Base-by-base conservation (phyloP, 371 early-diverging fungal genomes). In the Phascolomyces articulosus region DNA sequence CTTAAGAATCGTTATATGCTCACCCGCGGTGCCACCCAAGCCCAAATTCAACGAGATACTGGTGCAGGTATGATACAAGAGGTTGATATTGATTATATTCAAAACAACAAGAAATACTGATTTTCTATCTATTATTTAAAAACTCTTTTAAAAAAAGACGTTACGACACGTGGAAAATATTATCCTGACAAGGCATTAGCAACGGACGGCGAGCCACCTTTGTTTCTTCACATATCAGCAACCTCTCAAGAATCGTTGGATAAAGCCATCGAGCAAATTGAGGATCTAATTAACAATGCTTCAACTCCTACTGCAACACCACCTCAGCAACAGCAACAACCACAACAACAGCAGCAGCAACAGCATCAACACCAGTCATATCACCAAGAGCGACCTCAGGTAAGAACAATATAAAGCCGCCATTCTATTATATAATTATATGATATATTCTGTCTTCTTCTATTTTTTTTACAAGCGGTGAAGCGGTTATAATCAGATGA, bases 161-260 rank as follows among this genome's bases (percentile, higher is more conserved):
- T 95, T n/a, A 90, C 91, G 0, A 93, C 93, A 6, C 83, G 93
- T 47, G 96, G 95, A 62, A 89, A 90, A 55, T 92, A 90, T 70
- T 94, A 93, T 72, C 84, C 90, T 15, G 90, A 95, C 67, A 79
- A 85, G 29, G 79, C 66, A 31, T 60, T 88, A 20, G 93, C 93
- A 9, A 91, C 91, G 10, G 87, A 85, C 4, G 83, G 74, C 16
- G 91, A 91, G 29, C 95, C 95, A 23, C 91, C 93, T 3, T 79
- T 95, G 40, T 90, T 89, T 65, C 82, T 95, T 8, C 91, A 93
- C 63, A 70, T 95, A 18, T 80, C 87, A 48, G 94, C 94, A 1
- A 31, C 80, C 2, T 82, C 82, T 13, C 79, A 91, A 64, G 91
- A 90, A 58, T 65, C 82, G 1, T 72, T 95, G 38, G 91, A 95